Percentiles rank a stretch among this genome's conserved stretches.
Evolutionary conservation across 441 rosid genomes (phyloP).

Genomic region (Jatropha podagrica): DNA sequence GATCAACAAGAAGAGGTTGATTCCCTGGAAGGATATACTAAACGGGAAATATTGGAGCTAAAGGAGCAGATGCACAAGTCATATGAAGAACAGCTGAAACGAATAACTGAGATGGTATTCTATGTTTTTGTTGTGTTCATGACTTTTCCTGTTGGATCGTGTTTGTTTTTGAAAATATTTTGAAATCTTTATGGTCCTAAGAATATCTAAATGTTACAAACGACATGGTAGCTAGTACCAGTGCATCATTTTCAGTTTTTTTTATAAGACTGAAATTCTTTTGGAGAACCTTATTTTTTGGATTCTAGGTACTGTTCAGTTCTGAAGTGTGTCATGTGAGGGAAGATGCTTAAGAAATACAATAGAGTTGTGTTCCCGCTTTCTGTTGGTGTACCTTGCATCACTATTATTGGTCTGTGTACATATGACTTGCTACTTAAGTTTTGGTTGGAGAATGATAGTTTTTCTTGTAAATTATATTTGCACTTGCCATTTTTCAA

Average conservation of each 20-base stretch:
- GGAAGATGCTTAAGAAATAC: background rate
- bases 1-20: conserved; percentile 63
- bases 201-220: background rate
- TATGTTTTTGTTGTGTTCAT: conserved; percentile 6
- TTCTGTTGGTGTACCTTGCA: background rate
- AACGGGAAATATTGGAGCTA: conserved; percentile 51
- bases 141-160: background rate
- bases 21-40: conserved; percentile 56
- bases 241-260: no score
- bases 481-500: background rate
- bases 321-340: background rate
- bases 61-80: conserved; percentile 58
- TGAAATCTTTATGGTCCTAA: background rate
- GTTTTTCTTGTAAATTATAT: background rate
- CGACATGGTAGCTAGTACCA: background rate
- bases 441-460: background rate
- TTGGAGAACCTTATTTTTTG: background rate
- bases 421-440: no score
- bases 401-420: background rate
- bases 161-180: background rate
- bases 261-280: background rate
- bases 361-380: background rate
- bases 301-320: background rate
- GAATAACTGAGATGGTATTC: conserved; percentile 70
- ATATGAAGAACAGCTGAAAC: conserved; percentile 61